Evolutionary conservation across 2,329 filamentous ascomycete genomes (phyloP), one percentile per base, ranked within the genome.

Genomic region (Xylaria digitata): DNA sequence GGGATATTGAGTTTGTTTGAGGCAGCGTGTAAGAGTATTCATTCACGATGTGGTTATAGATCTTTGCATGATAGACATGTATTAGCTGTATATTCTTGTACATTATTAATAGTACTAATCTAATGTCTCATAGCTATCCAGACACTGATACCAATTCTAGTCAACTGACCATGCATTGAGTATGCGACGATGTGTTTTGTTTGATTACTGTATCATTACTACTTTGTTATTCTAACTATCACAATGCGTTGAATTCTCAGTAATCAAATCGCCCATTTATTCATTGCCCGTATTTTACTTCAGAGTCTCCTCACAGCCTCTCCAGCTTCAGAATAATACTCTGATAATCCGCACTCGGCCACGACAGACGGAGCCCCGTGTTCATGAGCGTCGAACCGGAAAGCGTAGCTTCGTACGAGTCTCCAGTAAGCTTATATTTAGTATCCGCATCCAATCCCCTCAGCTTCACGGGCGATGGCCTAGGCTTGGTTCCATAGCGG

Each of bases 301-400:
- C 13, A 9, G 13, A 19, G 23, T 17, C 45, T 6, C 3, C 46
- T 72, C 43, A 83, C 63, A 78, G 68, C 73, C 76, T 87, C 69
- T 87, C 80, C 63, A 90, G 71, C 59, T 86, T 82, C 6, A 90
- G 80, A 34, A 90, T 77, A 70, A 81, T 82, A 70, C 88, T 90
- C 68, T 86, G 82, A 69, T 87, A 89, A 70, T 89, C 87, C 0
- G 77, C 79, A 0, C 78, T 64, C 71, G 70, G 67, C 72, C 69
- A 88, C 85, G 4, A 76, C 70, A 75, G 84, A 80, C 76, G 89
- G 43, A 91, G 72, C 0, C 88, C 89, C 1, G 81, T 80, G 68
- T 88, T 90, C 86, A 90, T 89, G 72, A 90, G 79, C 7, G 86
- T 89, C 9, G 83, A 82, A 0, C 88, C 89, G 0, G 84, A 86